Base-by-base conservation (phyloP, 805 yeast species). In the Saccharomycopsis synnaedendra region DNA sequence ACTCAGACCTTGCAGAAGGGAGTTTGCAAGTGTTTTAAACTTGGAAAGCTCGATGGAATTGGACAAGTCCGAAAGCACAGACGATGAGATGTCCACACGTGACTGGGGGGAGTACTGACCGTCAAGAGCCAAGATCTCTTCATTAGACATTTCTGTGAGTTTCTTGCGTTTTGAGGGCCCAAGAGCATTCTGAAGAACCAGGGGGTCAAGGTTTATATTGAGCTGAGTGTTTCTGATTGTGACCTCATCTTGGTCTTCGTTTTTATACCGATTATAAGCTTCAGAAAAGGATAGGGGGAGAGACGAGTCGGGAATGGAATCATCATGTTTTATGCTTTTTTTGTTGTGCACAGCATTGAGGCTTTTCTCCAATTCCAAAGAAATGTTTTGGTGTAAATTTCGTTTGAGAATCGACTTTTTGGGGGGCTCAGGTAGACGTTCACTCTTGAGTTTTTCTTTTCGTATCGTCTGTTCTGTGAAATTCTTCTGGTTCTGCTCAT, bases 121-220 rank as follows among this genome's bases (percentile, higher is more conserved):
- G 27, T 52, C 55, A 10, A 52, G 33, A n/a, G 48, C 40, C 10
- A 50, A 28, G 11, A 52, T 47, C 44, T 52, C 55, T 43, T 50
- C 55, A 32, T 52, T 51, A 5, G 55, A 49, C 55, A 52, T 52
- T n/a, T 52, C 55, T 8, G 47, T 42, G 5, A 52, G 27, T 41
- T 44, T 45, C 38, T 50, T 52, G n/a, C 39, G 33, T 32, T 35
- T 44, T 4, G 7, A 34, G n/a, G 36, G 36, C 8, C 10, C 36
- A 32, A 29, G 37, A 32, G 32, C 38, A n/a, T 2, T 19, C 40
- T 33, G 27, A 5, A 10, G 10, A 40, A 47, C 30, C 29, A 39
- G 9, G 6, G 51, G 50, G 40, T 50, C 39, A 3, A 52, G 27
- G 32, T 45, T 45, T 3, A 48, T 44, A 41, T 52, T 52, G 5